Conservation (phyloP, 2,329 filamentous ascomycete genomes). For the Malbranchea zuffiana region DNA sequence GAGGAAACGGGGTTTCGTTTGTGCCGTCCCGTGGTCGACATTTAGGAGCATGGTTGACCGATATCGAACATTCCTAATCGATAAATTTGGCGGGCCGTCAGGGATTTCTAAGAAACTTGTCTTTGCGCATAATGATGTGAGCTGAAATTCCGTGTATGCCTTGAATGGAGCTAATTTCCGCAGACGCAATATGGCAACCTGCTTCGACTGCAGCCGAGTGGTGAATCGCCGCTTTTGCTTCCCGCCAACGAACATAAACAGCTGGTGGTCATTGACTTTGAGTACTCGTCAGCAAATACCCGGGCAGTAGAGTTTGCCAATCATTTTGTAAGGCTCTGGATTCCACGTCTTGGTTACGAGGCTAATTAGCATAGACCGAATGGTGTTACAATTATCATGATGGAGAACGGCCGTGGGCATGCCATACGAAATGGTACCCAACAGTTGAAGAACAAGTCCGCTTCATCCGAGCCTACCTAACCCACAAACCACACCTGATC, state of each 20-base stretch:
- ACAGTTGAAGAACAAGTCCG: conserved; percentile 67
- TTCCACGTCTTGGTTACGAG: neutral
- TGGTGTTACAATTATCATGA: conserved; percentile 99
- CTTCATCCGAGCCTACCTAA: conserved; percentile 77
- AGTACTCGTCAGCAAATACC: conserved; percentile 84
- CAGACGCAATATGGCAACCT: conserved; percentile 98
- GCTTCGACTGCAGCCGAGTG: conserved; percentile 59
- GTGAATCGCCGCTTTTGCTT: conserved; percentile 72
- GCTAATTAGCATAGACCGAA: conserved; percentile 48
- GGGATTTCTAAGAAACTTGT: conserved; percentile 65
- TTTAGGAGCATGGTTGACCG: conserved; percentile 66
- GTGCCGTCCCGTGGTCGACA: conserved; percentile 68
- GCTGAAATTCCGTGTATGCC: conserved; percentile 22
- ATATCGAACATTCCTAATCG: conserved; percentile 64
- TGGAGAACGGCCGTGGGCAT: conserved; percentile 51
- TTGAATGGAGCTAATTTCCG: conserved; percentile 3
- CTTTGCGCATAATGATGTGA: conserved; percentile 95
- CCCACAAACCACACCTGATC: conserved; percentile 55
- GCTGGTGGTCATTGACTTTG: conserved; percentile 94
- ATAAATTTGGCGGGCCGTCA: conserved; percentile 56
- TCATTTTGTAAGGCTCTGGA: conserved; percentile 61
- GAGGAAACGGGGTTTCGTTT: conserved; percentile 64
- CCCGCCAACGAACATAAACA: conserved; percentile 93
- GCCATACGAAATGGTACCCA: conserved; percentile 62
- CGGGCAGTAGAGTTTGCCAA: conserved; percentile 89